Evolutionary conservation across 2,329 filamentous ascomycete species (phyloP).

Genomic region (Aspergillus sp.): DNA sequence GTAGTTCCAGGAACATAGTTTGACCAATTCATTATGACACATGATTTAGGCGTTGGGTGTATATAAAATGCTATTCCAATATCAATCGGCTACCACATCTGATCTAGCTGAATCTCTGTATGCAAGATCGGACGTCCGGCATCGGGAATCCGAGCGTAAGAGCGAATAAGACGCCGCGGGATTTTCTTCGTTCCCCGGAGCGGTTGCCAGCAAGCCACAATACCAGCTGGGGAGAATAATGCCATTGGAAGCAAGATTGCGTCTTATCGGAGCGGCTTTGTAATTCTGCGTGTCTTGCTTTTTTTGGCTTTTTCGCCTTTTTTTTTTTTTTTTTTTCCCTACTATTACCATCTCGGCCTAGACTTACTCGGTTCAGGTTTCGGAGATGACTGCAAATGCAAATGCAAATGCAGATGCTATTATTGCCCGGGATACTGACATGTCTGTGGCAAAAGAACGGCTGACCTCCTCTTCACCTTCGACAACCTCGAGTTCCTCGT

Average conservation of each 20-base stretch:
- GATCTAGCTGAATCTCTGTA: background rate
- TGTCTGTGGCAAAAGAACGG: conserved; percentile 6
- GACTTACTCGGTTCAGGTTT: background rate
- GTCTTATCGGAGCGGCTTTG: background rate
- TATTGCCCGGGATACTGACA: too few relatives aligned
- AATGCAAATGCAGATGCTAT: conserved; percentile 8
- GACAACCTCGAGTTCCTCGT: background rate
- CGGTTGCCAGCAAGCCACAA: background rate
- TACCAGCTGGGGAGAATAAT: too few relatives aligned
- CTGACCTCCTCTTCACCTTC: conserved; percentile 4
- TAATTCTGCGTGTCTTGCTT: conserved; percentile 1
- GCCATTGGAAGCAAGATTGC: too few relatives aligned
- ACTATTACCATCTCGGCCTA: background rate
- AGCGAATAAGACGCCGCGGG: background rate
- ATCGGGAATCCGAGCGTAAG: conserved; percentile 4
- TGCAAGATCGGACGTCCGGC: conserved; percentile 1
- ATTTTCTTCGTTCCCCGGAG: background rate
- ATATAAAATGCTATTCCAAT: background rate
- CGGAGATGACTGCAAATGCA: conserved; percentile 25
- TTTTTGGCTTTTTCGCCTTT: background rate
- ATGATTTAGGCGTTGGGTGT: background rate
- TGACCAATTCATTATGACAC: too few relatives aligned
- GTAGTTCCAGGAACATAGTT: background rate
- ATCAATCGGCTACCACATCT: too few relatives aligned
- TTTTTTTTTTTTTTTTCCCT: conserved; percentile 1